Evolutionary conservation across 768 basidiomycete genomes (phyloP).

Genomic region (Lactarius pseudohatsudake): DNA sequence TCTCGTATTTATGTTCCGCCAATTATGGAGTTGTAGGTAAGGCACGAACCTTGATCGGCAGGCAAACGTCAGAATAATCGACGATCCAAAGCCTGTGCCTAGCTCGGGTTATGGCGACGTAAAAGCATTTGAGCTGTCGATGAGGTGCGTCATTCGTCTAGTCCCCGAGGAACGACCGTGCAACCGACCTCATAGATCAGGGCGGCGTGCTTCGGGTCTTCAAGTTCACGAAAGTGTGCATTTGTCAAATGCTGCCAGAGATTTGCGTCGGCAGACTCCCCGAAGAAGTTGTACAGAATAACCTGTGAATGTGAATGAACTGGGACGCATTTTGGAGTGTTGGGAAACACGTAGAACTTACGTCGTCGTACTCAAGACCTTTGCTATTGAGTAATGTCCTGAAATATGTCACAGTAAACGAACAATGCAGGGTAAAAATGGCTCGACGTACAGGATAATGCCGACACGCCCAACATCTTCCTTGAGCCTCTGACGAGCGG

Average conservation of each 20-base stretch:
- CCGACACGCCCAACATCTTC: slow-evolving; percentile 50
- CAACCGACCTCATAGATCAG: slow-evolving; percentile 17
- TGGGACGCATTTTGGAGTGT: neutral
- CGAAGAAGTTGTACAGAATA: slow-evolving; percentile 72
- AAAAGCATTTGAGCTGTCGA: slow-evolving; percentile 59
- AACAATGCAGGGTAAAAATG: neutral
- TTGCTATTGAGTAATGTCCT: slow-evolving; percentile 63
- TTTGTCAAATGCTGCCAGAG: slow-evolving; percentile 18
- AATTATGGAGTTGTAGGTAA: slow-evolving; percentile 32
- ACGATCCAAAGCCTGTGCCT: slow-evolving; percentile 70
- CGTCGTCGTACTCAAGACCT: slow-evolving; percentile 67
- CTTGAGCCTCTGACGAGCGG: too few species aligned
- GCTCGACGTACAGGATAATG: slow-evolving; percentile 50
- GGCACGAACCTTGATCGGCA: slow-evolving; percentile 46
- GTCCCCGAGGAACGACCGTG: too few species aligned
- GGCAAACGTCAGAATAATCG: slow-evolving; percentile 49
- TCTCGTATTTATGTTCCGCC: neutral
- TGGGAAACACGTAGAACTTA: slow-evolving; percentile 30
- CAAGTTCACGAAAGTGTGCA: neutral
- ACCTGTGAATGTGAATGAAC: slow-evolving; percentile 45
- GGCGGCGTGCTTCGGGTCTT: neutral
- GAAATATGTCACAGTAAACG: neutral
- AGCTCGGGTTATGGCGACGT: slow-evolving; percentile 71
- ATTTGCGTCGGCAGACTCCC: slow-evolving; percentile 51
- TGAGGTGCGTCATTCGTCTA: neutral